Percentiles rank a stretch among this genome's conserved stretches.
phyloP scores from a whole-genome alignment of 2,329 filamentous ascomycete species.

The Rasamsonia emersonii region DNA sequence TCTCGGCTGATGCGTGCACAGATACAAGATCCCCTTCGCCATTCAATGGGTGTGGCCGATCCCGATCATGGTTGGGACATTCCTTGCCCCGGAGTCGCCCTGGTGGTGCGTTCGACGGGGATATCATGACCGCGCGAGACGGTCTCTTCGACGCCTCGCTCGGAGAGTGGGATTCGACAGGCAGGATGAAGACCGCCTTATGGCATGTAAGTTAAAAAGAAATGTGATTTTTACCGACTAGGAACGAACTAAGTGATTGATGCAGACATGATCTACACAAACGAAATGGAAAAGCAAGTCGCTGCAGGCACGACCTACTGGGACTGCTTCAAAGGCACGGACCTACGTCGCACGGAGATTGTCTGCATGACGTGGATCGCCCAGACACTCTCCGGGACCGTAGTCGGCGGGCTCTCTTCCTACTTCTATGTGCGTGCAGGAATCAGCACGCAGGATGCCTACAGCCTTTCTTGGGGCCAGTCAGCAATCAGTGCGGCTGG shows the following conservation, averaged over 20 bases:
- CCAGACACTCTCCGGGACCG: constrained; percentile 22
- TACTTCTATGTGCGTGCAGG: constrained; percentile 32
- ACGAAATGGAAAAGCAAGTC: constrained; percentile 17
- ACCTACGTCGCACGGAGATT: constrained; percentile 35
- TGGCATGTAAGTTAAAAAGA: not conserved
- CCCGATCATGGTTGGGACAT: constrained; percentile 14
- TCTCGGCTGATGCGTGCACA: constrained; percentile 6
- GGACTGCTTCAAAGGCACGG: constrained; percentile 22
- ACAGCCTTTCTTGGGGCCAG: constrained; percentile 41
- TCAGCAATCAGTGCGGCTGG: constrained; percentile 52
- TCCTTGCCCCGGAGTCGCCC: constrained; percentile 25
- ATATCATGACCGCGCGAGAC: constrained; percentile 24
- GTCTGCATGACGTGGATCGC: constrained; percentile 27
- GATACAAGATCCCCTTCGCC: constrained; percentile 25
- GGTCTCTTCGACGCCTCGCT: constrained; percentile 19
- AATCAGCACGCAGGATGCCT: constrained; percentile 21
- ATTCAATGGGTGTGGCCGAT: constrained; percentile 24
- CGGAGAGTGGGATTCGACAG: constrained; percentile 17
- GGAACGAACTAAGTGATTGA: not conserved
- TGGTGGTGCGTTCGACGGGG: constrained; percentile 34
- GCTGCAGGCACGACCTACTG: constrained; percentile 15
- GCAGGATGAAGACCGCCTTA: constrained; percentile 17
- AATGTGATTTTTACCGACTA: not conserved
- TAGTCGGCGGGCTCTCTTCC: constrained; percentile 25
- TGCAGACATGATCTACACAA: constrained; percentile 27